Evolutionary conservation across 139 green algal species (phyloP), one percentile per base, ranked within the genome.

Genomic region (Tetradesmus obliquus): DNA sequence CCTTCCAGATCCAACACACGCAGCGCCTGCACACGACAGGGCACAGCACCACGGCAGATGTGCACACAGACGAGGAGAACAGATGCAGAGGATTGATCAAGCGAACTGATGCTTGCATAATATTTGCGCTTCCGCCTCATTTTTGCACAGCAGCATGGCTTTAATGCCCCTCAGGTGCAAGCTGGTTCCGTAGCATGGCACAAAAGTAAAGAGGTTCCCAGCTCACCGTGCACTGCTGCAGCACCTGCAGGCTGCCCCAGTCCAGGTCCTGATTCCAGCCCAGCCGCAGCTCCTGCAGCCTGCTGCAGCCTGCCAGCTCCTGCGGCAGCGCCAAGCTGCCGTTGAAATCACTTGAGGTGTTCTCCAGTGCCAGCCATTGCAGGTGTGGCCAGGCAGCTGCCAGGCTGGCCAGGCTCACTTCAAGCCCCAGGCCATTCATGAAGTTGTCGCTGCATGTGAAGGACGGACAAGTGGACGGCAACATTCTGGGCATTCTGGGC

Each of bases 391-490:
- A 90, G 71, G 58, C 53, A 3, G 69, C 12, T 3, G 84, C 9
- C 71, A 90, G 86, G 3, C n/a, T 10, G 9, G 13, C 71, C 24
- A 72, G 86, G n/a, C 6, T 8, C 8, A 24, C 58, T n/a, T 5
- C 15, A 20, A 13, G 8, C 66, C 17, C 1, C 2, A 76, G 20
- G 20, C 86, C 86, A 74, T 71, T 84, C 69, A 90, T 71, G 71
- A 71, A 90, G 71, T 90, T 90, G 86, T 90, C 71, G 24, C 76
- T 82, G 24, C 13, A 54, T 3, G 32, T 45, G 32, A 45, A 45
- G 32, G 32, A 45, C 32, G 32, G 32, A 45, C 32, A 45, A 45
- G 19, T 17, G 6, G 19, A 9, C 76, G 13, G 24, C 32, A 45
- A 45, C 32, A 45, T 45, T 45, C 32, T 45, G 32, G 32, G 32